Base-by-base conservation (phyloP, 768 basidiomycete species). In the Hericium erinaceus region DNA sequence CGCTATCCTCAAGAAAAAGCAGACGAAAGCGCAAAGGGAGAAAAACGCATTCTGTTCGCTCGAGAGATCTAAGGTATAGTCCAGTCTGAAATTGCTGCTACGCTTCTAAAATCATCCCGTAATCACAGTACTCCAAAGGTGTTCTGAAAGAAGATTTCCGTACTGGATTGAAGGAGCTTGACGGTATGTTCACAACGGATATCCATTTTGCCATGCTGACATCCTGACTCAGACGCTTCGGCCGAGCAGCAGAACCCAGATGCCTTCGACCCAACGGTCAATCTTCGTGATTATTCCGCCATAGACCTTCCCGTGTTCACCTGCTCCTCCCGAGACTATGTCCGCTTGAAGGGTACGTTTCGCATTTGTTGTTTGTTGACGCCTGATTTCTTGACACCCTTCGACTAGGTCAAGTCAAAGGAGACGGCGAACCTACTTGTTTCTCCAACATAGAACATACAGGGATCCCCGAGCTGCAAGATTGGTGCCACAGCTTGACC, bases 231-330 rank as follows among this genome's bases (percentile, higher is more conserved):
- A 82, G 81, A 83, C 61, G 75, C 80, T 28, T 78, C 75, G 16
- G 81, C 82, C 1, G 80, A 83, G 64, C 72, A 80, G 65, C 72
- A 76, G 15, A 77, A 85, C 64, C 82, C 83, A 1, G 72, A 75
- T n/a, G 74, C 73, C 46, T 84, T 83, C 58, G 74, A 84, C 63
- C 81, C 82, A 2, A 72, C 66, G 18, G 65, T 71, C n/a, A 73
- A 77, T 49, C 60, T 80, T 50, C 75, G 82, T 59, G 83, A 84
- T 64, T 84, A 85, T 60, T 74, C 76, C 28, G 74, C 72, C 1
- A 83, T 84, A 55, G 73, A 84, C 58, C 75, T 85, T 4, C 83
- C 83, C 2, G 81, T 83, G 11, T 84, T 84, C 67, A 82, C 81
- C 16, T 77, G 75, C 57, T 84, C 83, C 1, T 76, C 80, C 41